These are phyloP conservation scores for Zasmidium cellare DNA, from an alignment of 2,329 filamentous ascomycete species.

Conservation along the genomic window DNA sequence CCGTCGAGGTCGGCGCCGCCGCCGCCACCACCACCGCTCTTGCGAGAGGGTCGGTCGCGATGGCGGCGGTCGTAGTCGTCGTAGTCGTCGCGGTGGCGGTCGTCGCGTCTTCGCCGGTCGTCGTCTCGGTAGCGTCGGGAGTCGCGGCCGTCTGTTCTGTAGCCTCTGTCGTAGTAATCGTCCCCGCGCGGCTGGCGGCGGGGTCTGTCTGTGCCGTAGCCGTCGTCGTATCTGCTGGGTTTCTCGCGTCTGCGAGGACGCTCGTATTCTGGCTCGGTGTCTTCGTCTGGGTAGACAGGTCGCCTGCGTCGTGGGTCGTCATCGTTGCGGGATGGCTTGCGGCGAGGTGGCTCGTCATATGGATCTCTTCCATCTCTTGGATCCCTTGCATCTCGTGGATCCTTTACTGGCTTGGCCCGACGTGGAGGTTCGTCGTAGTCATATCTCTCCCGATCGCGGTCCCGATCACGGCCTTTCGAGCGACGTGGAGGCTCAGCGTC, in stretches of 20 bases:
- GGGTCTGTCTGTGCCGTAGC: conserved; percentile 31
- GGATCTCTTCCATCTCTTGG: conserved; percentile 9
- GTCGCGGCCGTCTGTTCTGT: conserved; percentile 31
- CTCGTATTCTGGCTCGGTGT: conserved; percentile 22
- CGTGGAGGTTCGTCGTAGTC: conserved; percentile 12
- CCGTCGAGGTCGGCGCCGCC: conserved; percentile 20
- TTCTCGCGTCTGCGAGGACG: conserved; percentile 20
- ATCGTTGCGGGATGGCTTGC: conserved; percentile 10
- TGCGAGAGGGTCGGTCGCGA: conserved; percentile 9
- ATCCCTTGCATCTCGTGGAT: no score
- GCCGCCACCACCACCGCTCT: conserved; percentile 14
- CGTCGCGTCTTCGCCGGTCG: conserved; percentile 14
- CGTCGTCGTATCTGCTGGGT: conserved; percentile 25
- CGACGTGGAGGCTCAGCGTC: conserved; percentile 9
- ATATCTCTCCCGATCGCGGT: conserved; percentile 14
- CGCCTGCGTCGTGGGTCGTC: conserved; percentile 7
- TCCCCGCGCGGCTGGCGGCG: conserved; percentile 22
- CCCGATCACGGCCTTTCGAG: conserved; percentile 11
- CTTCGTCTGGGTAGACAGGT: conserved; percentile 14
- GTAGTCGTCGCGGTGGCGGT: conserved; percentile 18
- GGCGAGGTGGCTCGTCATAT: conserved; percentile 20
- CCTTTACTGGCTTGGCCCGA: conserved; percentile 12
- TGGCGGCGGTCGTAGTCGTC: conserved; percentile 22
- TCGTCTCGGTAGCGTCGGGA: conserved; percentile 21
- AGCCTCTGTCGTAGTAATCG: conserved; percentile 24